phyloP scores from a whole-genome alignment of 1,284 basidiomycete genomes.

The Melampsora larici-populina region DNA sequence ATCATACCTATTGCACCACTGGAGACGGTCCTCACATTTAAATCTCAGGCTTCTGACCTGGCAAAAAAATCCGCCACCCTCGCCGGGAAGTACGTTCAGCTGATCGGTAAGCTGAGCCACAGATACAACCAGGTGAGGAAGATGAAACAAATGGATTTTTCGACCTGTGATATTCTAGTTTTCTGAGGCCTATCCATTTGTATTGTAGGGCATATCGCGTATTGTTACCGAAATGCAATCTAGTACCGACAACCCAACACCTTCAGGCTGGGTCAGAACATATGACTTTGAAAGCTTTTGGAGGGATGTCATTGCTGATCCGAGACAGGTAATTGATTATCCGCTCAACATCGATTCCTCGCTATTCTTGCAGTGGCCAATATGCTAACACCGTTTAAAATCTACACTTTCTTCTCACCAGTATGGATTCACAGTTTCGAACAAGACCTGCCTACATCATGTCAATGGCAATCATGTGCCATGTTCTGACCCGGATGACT shows the following conservation, averaged over 20 bases:
- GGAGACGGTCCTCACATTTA: neutral
- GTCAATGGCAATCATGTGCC: neutral
- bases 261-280: neutral
- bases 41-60: neutral
- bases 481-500: neutral
- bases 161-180: neutral
- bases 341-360: neutral
- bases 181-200: neutral
- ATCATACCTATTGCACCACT: neutral
- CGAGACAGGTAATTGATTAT: neutral
- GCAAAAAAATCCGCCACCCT: neutral
- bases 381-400: neutral
- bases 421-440: neutral
- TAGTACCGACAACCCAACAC: neutral
- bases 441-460: neutral
- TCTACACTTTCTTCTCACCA: neutral
- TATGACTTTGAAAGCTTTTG: neutral
- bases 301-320: neutral
- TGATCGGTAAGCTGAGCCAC: neutral
- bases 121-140: neutral
- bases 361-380: neutral
- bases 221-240: neutral
- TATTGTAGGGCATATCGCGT: neutral
- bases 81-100: neutral
- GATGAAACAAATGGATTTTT: neutral